Evolutionary conservation across 2,329 filamentous ascomycete species (phyloP).

Genomic region (Ophiostoma australiae): DNA sequence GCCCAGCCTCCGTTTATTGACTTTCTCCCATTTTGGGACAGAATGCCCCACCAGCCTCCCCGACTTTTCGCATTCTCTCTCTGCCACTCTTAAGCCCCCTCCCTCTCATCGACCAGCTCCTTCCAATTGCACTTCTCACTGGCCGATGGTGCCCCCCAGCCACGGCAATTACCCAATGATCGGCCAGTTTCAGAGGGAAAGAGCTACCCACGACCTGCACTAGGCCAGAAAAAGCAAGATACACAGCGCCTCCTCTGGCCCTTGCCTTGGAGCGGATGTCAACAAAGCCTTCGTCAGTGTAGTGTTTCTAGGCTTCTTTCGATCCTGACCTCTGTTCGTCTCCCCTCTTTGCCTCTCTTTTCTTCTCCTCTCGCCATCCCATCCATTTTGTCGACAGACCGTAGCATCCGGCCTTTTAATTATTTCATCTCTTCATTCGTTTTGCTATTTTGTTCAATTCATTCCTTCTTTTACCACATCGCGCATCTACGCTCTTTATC

Average conservation of each 20-base stretch:
- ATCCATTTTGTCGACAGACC: conserved; percentile 6
- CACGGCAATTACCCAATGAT: conserved; percentile 21
- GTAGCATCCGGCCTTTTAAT: conserved; percentile 7
- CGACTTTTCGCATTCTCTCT: conserved; percentile 15
- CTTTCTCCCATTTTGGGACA: conserved; percentile 19
- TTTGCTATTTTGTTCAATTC: neutral
- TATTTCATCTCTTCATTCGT: conserved; percentile 10
- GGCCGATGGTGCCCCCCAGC: conserved; percentile 17
- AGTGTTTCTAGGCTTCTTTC: conserved; percentile 15
- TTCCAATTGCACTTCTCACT: neutral
- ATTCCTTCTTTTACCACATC: neutral
- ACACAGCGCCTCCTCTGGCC: conserved; percentile 16
- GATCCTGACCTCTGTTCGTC: neutral
- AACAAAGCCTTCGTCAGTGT: conserved; percentile 21
- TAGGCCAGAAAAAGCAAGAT: conserved; percentile 19
- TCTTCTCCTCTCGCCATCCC: neutral
- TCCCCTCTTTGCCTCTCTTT: neutral
- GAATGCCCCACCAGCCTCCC: conserved; percentile 23
- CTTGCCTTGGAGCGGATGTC: conserved; percentile 17
- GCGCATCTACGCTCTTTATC: neutral
- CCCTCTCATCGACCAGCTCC: conserved; percentile 1
- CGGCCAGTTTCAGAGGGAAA: conserved; percentile 17
- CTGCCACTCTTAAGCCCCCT: neutral
- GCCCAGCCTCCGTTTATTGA: conserved; percentile 23
- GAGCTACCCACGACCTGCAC: conserved; percentile 22